phyloP scores from a whole-genome alignment of 2,329 filamentous ascomycete genomes.

The Pyricularia grisea region DNA sequence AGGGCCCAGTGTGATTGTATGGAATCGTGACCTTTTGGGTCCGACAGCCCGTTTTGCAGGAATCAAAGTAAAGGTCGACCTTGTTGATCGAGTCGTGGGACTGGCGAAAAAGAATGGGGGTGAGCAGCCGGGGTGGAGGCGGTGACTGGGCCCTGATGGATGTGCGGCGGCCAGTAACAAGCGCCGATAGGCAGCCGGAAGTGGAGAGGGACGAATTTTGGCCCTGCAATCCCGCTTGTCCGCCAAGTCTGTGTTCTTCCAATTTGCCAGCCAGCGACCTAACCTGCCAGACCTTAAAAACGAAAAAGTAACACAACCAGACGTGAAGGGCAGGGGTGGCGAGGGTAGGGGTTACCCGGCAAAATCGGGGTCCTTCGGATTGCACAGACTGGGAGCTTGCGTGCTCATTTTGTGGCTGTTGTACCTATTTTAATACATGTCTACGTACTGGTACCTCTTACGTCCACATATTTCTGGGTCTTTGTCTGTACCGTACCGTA shows the following conservation, averaged over 20 bases:
- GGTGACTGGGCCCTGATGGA: slow-evolving; percentile 1
- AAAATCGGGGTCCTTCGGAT: not conserved
- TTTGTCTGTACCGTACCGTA: no score
- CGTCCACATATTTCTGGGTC: not conserved
- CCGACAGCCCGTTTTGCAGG: not conserved
- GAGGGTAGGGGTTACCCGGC: not conserved
- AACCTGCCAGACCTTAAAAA: not conserved
- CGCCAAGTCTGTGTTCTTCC: not conserved
- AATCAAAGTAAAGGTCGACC: not conserved
- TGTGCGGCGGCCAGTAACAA: not conserved
- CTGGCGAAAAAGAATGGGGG: not conserved
- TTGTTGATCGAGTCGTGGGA: not conserved
- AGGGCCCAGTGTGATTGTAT: not conserved
- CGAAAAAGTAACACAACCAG: not conserved
- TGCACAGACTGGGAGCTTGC: not conserved
- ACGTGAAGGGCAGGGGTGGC: not conserved
- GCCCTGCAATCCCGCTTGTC: slow-evolving; percentile 1
- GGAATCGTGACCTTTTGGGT: not conserved
- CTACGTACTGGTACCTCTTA: not conserved
- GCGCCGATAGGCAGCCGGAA: not conserved
- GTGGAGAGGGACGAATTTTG: not conserved
- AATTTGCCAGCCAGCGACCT: not conserved
- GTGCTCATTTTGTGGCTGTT: not conserved
- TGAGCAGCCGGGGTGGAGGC: slow-evolving; percentile 1
- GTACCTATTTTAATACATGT: not conserved